Evolutionary conservation across 306 rosid species (phyloP).

Genomic region (Pyrus bretschneideri): DNA sequence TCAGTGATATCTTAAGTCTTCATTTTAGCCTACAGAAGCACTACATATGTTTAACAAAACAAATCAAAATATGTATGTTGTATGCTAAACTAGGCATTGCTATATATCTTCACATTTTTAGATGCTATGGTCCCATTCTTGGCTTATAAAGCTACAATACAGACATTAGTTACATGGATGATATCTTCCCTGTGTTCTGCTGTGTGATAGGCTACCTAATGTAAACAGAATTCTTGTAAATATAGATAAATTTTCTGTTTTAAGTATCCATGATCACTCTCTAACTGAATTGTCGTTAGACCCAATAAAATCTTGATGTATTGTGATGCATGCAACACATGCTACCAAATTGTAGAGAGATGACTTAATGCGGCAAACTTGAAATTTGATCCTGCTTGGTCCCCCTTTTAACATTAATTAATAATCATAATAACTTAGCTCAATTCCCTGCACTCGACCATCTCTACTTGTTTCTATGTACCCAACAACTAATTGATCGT

Average conservation of each 20-base stretch:
- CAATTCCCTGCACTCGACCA: background rate
- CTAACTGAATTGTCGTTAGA: background rate
- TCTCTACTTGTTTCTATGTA: background rate
- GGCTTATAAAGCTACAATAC: background rate
- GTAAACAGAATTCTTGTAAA: background rate
- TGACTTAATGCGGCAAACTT: background rate
- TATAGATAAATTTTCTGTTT: background rate
- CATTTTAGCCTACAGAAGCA: too few relatives aligned
- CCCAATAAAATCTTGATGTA: background rate
- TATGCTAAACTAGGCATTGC: too few relatives aligned
- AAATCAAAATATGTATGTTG: too few relatives aligned
- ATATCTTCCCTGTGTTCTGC: background rate
- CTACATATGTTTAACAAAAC: too few relatives aligned
- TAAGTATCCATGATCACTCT: background rate
- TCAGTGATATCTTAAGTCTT: background rate
- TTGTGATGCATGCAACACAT: background rate
- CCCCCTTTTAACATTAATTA: background rate
- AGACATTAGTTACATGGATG: background rate
- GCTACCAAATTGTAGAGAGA: background rate
- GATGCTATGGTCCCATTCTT: too few relatives aligned
- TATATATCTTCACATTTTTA: too few relatives aligned
- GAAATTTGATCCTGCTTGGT: background rate
- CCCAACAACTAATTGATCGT: background rate
- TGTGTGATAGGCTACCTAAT: background rate
- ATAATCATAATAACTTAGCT: background rate